A percentile compares a stretch with the other conserved stretches of the same genome.
Evolutionary conservation across 164 flowering plant genomes (phyloP).

Genomic region (Aristolochia californica): DNA sequence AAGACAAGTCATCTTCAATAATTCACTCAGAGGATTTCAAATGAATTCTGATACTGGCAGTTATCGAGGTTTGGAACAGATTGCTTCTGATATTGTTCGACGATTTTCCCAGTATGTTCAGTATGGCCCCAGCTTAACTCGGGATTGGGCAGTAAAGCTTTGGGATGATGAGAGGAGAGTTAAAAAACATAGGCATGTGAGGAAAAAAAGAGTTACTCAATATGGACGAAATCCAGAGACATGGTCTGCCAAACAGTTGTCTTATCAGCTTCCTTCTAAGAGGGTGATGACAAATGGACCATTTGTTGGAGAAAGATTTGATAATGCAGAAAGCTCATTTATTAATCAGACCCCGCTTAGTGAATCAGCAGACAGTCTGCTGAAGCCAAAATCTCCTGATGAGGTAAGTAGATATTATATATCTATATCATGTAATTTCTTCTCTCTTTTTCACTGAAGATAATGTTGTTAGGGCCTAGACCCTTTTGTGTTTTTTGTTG

Average conservation of each 20-base stretch:
- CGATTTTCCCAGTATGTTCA: constrained; percentile 11
- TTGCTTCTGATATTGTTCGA: constrained; percentile 9
- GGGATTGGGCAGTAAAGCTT: constrained; percentile 55
- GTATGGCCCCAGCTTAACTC: constrained; percentile 30
- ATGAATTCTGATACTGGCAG: constrained; percentile 2
- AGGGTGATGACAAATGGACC: constrained; percentile 22
- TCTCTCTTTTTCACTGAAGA: too few relatives aligned
- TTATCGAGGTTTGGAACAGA: constrained; percentile 7
- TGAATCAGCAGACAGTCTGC: constrained; percentile 40
- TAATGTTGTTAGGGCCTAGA: too few relatives aligned
- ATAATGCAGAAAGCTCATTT: constrained; percentile 12
- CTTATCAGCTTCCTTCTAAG: constrained; percentile 12
- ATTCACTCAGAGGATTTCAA: constrained; percentile 2
- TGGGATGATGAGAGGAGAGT: constrained; percentile 51
- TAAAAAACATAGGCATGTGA: constrained; percentile 14
- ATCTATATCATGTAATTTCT: neutral
- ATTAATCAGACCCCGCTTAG: constrained; percentile 51
- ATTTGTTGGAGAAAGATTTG: constrained; percentile 12
- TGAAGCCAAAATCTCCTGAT: constrained; percentile 53
- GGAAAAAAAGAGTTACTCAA: constrained; percentile 17
- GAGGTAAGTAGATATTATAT: constrained; percentile 39
- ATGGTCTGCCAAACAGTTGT: constrained; percentile 8
- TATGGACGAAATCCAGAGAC: constrained; percentile 5
- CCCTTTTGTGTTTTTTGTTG: too few relatives aligned
- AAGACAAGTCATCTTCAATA: neutral